Conservation (phyloP, 1,284 basidiomycete species). For the Ganoderma sp. region DNA sequence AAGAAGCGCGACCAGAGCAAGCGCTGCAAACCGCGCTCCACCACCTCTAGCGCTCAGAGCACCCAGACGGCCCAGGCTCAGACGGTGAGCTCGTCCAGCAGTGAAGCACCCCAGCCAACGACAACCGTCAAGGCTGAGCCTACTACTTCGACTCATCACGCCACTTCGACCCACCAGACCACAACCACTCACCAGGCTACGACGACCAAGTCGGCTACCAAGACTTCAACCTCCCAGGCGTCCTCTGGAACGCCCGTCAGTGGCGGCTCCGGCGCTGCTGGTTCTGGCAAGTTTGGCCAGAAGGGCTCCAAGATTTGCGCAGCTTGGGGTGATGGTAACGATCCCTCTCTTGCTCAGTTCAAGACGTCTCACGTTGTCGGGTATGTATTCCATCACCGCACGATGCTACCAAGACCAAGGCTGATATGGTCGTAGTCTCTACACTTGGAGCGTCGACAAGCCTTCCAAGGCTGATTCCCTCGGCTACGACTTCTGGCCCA, state of each 20-base stretch:
- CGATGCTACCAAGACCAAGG: constrained; percentile 2
- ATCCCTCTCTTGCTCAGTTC: constrained; percentile 53
- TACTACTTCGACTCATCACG: neutral
- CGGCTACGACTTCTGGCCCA: constrained; percentile 62
- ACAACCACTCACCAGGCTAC: neutral
- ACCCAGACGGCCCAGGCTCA: constrained; percentile 1
- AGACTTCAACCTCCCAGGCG: constrained; percentile 14
- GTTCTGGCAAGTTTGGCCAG: constrained; percentile 35
- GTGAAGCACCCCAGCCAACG: constrained; percentile 27
- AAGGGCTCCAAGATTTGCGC: constrained; percentile 73
- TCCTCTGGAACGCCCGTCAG: constrained; percentile 26
- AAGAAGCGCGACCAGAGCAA: constrained; percentile 48
- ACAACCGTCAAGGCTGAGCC: constrained; percentile 20
- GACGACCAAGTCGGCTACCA: constrained; percentile 19
- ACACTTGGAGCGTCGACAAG: constrained; percentile 60
- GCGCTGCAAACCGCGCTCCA: constrained; percentile 63
- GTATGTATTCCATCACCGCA: constrained; percentile 44
- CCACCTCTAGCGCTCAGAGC: constrained; percentile 6
- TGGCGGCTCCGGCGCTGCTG: constrained; percentile 31
- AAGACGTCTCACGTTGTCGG: constrained; percentile 49
- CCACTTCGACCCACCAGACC: neutral
- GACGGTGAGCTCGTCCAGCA: constrained; percentile 15
- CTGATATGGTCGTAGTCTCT: constrained; percentile 48
- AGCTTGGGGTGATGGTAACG: constrained; percentile 66
- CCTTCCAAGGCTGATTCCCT: constrained; percentile 45